phyloP scores from a whole-genome alignment of 306 rosid genomes.

The Quercus parvula region DNA sequence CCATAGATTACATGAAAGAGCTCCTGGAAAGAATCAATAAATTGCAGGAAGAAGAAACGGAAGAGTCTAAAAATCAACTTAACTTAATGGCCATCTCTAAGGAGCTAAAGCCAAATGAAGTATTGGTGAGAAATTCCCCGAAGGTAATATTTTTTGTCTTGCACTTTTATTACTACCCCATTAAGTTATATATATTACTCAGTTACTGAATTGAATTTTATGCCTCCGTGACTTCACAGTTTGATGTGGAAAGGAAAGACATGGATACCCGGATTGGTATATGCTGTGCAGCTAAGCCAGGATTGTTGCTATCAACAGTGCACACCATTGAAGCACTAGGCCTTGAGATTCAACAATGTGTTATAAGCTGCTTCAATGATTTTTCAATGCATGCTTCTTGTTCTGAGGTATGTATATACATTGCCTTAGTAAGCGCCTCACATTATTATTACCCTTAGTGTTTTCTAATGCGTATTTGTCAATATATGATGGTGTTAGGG shows the following conservation, averaged over 20 bases:
- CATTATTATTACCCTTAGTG: not conserved
- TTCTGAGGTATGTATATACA: constrained; percentile 59
- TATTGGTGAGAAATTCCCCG: constrained; percentile 73
- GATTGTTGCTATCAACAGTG: constrained; percentile 79
- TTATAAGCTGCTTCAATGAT: constrained; percentile 91
- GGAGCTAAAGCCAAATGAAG: constrained; percentile 70
- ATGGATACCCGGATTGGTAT: constrained; percentile 69
- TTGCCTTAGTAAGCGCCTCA: not conserved
- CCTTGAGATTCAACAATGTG: constrained; percentile 95
- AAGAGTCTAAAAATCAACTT: constrained; percentile 45
- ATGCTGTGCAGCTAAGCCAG: constrained; percentile 82
- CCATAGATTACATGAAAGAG: constrained; percentile 97
- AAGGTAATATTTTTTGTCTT: constrained; percentile 48
- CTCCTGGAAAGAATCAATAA: constrained; percentile 78
- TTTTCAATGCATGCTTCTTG: constrained; percentile 94
- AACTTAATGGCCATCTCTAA: constrained; percentile 50
- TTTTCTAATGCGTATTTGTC: constrained; percentile 10
- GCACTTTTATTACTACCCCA: not conserved
- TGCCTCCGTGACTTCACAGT: constrained; percentile 40
- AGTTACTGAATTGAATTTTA: not conserved
- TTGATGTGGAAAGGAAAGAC: constrained; percentile 82
- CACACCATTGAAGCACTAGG: constrained; percentile 82
- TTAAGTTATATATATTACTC: not conserved
- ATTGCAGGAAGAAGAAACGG: constrained; percentile 69
- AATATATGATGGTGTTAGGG: constrained; percentile 38